Conservation (phyloP, 78 protist species). For the Capsaspora owczarzaki region DNA sequence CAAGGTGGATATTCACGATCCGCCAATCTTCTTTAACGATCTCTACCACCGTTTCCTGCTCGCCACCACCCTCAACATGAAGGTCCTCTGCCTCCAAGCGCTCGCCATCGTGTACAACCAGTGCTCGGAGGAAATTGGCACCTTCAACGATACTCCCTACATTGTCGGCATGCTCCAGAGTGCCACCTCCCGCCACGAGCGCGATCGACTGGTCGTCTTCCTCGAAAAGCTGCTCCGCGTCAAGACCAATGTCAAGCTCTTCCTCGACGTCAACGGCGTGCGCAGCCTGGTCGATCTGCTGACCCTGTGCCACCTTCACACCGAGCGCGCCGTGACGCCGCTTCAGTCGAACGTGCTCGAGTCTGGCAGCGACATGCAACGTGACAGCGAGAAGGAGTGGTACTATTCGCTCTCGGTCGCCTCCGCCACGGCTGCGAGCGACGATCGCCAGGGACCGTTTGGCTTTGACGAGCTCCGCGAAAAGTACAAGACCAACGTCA, state of each 20-base stretch:
- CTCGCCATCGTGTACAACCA: conserved; percentile 61
- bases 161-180: conserved; percentile 35
- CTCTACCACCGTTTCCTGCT: conserved; percentile 74
- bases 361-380: conserved; percentile 27
- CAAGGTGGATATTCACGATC: conserved; percentile 3
- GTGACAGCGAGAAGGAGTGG: not conserved
- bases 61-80: conserved; percentile 16
- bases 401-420: no score
- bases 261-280: conserved; percentile 60
- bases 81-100: conserved; percentile 55
- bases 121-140: conserved; percentile 24
- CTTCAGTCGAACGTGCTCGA: conserved; percentile 26
- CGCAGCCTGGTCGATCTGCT: conserved; percentile 42
- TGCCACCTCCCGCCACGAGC: conserved; percentile 13
- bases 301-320: conserved; percentile 41
- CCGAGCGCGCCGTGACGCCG: conserved; percentile 20
- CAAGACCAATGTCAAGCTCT: conserved; percentile 48
- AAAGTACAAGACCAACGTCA: conserved; percentile 15
- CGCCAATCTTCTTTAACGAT: conserved; percentile 59
- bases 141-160: conserved; percentile 29
- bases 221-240: conserved; percentile 33
- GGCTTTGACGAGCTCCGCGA: conserved; percentile 25
- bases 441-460: conserved; percentile 24
- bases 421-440: not conserved
- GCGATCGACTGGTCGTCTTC: conserved; percentile 70